phyloP scores from a whole-genome alignment of 2,329 filamentous ascomycete genomes.

The Colletotrichum spinosum region DNA sequence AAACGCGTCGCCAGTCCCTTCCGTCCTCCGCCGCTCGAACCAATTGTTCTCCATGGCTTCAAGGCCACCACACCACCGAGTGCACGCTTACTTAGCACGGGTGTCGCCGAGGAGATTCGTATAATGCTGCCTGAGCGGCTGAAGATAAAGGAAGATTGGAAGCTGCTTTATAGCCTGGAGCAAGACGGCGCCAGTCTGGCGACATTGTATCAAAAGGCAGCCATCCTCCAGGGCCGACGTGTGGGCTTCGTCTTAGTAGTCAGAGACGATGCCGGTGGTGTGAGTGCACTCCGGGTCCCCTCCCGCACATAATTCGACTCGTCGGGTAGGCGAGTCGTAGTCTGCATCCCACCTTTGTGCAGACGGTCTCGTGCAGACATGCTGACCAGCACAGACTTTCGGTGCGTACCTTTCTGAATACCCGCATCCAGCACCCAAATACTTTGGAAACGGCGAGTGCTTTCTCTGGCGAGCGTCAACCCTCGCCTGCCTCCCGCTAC shows the following conservation, averaged over 20 bases:
- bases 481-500: constrained; percentile 64
- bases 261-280: constrained; percentile 78
- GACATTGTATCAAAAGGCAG: constrained; percentile 86
- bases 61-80: constrained; percentile 67
- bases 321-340: background rate
- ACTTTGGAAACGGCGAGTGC: constrained; percentile 96
- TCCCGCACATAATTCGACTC: background rate
- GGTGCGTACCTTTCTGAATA: constrained; percentile 94
- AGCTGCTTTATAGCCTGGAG: constrained; percentile 87
- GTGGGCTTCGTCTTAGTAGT: constrained; percentile 93
- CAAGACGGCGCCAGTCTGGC: constrained; percentile 89
- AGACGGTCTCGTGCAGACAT: background rate
- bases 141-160: constrained; percentile 90
- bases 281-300: constrained; percentile 57
- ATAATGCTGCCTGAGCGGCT: constrained; percentile 87
- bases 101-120: constrained; percentile 92
- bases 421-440: constrained; percentile 83
- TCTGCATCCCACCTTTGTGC: background rate
- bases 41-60: constrained; percentile 78
- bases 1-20: constrained; percentile 80
- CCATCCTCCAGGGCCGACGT: constrained; percentile 73
- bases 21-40: constrained; percentile 88
- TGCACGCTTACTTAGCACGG: constrained; percentile 75
- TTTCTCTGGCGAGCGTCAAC: constrained; percentile 76
- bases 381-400: constrained; percentile 69